phyloP scores from a whole-genome alignment of 116 monocot genomes.

The Phalaenopsis hybrid region DNA sequence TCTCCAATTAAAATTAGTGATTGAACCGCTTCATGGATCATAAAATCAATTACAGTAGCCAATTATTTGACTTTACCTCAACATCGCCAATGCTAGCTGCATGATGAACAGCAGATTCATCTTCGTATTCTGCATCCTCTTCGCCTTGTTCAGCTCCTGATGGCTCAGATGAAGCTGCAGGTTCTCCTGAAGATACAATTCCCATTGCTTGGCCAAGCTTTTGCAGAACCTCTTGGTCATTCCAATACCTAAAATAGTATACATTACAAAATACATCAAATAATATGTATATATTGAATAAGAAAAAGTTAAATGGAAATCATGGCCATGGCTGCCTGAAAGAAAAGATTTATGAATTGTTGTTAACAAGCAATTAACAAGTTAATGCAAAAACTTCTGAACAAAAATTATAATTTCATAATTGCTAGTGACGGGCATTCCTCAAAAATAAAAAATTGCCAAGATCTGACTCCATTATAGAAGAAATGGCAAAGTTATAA shows the following conservation, averaged over 20 bases:
- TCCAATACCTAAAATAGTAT: constrained; percentile 61
- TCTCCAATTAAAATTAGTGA: not conserved
- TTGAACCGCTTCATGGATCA: not conserved
- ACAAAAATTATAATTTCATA: not conserved
- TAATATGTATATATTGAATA: not conserved
- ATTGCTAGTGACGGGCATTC: not conserved
- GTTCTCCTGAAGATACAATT: constrained; percentile 36
- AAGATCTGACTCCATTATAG: not conserved
- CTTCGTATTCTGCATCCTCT: constrained; percentile 36
- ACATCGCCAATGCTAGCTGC: constrained; percentile 54
- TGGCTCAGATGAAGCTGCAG: constrained; percentile 21
- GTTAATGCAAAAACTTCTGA: not conserved
- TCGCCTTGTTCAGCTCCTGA: constrained; percentile 32
- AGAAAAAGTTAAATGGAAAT: not conserved
- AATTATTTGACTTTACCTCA: constrained; percentile 28
- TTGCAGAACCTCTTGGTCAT: constrained; percentile 68
- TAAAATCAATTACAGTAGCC: not conserved
- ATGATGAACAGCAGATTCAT: constrained; percentile 51
- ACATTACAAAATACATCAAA: not conserved
- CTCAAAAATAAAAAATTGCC: not conserved
- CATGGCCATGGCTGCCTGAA: not conserved
- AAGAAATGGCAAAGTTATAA: not conserved
- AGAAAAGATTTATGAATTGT: not conserved
- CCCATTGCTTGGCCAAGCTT: constrained; percentile 82
- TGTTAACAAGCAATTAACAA: not conserved